These are phyloP conservation scores for Artemisia argyi DNA, from an alignment of 129 eudicot genomes.

Conservation along the genomic window DNA sequence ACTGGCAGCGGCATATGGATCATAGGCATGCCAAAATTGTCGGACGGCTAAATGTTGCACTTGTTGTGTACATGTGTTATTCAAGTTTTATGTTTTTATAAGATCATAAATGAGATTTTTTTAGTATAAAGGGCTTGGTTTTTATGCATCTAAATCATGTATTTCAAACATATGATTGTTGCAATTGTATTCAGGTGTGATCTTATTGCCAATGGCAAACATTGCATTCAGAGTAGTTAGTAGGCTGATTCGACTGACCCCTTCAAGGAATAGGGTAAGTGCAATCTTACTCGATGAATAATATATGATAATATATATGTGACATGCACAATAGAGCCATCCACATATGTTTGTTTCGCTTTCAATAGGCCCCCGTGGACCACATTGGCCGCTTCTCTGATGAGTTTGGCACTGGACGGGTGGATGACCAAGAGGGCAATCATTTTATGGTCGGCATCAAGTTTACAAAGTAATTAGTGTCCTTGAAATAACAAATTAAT, in stretches of 20 bases:
- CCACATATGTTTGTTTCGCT: slow-evolving; percentile 7
- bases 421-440: slow-evolving; percentile 53
- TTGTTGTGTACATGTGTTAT: slow-evolving; percentile 46
- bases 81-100: neutral
- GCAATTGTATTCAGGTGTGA: slow-evolving; percentile 53
- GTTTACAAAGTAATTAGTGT: slow-evolving; percentile 54
- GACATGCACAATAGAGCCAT: neutral
- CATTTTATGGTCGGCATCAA: slow-evolving; percentile 82
- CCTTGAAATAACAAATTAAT: too few species aligned
- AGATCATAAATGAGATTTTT: neutral
- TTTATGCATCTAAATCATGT: slow-evolving; percentile 58
- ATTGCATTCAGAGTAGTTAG: slow-evolving; percentile 73
- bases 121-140: slow-evolving; percentile 1
- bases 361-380: slow-evolving; percentile 64
- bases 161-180: slow-evolving; percentile 37
- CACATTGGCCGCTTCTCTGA: slow-evolving; percentile 62
- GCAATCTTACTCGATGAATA: neutral
- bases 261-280: slow-evolving; percentile 69
- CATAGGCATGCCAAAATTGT: too few species aligned
- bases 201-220: slow-evolving; percentile 77
- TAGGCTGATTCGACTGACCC: slow-evolving; percentile 83
- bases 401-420: slow-evolving; percentile 62
- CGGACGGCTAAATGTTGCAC: slow-evolving; percentile 89
- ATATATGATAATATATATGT: neutral
- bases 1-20: too few species aligned